Percentiles rank a stretch among this genome's conserved stretches.
These are phyloP conservation scores for Pleurotus platypus DNA, from an alignment of 768 basidiomycete species.

Conservation along the genomic window DNA sequence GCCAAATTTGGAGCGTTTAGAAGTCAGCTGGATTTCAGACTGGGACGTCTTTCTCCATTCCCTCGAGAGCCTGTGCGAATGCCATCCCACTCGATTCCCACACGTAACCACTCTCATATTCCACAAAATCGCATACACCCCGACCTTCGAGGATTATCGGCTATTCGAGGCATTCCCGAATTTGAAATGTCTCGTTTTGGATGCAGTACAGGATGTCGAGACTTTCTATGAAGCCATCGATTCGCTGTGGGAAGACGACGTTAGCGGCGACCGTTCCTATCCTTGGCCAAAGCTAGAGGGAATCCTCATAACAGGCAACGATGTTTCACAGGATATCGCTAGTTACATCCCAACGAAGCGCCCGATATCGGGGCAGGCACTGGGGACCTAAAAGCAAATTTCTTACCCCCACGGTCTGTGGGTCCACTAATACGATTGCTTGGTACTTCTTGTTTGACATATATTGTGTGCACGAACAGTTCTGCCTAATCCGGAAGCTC, in stretches of 20 bases:
- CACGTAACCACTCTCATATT: not conserved
- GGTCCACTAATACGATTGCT: no score
- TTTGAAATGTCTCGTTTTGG: not conserved
- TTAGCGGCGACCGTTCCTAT: not conserved
- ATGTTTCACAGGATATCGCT: not conserved
- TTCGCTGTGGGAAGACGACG: not conserved
- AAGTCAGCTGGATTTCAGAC: conserved; percentile 7
- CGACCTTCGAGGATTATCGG: conserved; percentile 3
- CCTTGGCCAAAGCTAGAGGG: not conserved
- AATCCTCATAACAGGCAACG: not conserved
- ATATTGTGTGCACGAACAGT: no score
- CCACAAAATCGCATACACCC: not conserved
- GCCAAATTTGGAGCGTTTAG: conserved; percentile 1
- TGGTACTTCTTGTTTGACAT: no score
- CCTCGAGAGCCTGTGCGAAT: not conserved
- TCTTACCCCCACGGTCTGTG: no score
- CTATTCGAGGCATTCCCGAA: conserved; percentile 4
- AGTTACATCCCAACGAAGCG: not conserved
- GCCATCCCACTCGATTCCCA: conserved; percentile 1
- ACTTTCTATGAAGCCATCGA: not conserved
- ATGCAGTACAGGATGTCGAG: not conserved
- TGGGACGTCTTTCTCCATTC: not conserved
- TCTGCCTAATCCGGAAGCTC: no score
- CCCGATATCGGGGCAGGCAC: not conserved
- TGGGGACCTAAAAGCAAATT: not conserved